Conservation (phyloP, 495 filamentous ascomycete genomes). For the Schizothecium vesticola region DNA sequence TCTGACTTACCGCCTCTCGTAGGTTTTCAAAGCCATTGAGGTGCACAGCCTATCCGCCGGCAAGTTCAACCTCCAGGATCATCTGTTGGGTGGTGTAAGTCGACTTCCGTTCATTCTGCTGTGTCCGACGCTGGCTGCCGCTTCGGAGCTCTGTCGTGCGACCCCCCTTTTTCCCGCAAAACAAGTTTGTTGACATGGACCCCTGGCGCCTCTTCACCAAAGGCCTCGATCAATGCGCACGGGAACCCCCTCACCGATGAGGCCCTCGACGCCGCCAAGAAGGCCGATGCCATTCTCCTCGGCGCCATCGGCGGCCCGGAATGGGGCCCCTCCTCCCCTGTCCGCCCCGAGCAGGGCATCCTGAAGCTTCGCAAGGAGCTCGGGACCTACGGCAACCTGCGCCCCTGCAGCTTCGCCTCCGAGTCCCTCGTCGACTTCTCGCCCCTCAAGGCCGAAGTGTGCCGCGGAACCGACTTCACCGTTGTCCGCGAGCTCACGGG, state of each 20-base stretch:
- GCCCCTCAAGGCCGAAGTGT: constrained; percentile 81
- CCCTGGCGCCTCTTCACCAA: not conserved
- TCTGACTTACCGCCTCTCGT: constrained; percentile 14
- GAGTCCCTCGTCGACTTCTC: constrained; percentile 81
- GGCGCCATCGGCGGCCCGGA: constrained; percentile 95
- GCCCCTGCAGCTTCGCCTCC: constrained; percentile 94
- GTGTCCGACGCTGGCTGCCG: not conserved
- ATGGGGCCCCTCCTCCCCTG: constrained; percentile 80
- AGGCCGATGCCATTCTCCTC: constrained; percentile 85
- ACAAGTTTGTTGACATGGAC: not conserved
- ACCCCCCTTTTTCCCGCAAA: not conserved
- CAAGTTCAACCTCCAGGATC: constrained; percentile 87
- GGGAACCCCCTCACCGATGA: constrained; percentile 75
- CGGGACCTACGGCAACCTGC: constrained; percentile 92
- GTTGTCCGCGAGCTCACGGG: constrained; percentile 92
- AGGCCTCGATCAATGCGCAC: constrained; percentile 85
- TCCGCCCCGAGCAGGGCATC: constrained; percentile 93
- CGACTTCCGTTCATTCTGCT: constrained; percentile 1
- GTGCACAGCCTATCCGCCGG: constrained; percentile 56
- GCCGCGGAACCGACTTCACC: constrained; percentile 86
- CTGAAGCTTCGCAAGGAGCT: constrained; percentile 92
- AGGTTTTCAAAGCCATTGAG: constrained; percentile 75
- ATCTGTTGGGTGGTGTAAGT: constrained; percentile 89
- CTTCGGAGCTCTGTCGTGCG: not conserved
- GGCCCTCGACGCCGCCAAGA: constrained; percentile 79